Evolutionary conservation across 2,329 filamentous ascomycete species (phyloP), one percentile per base, ranked within the genome.

Genomic region (Plenodomus lindquistii): DNA sequence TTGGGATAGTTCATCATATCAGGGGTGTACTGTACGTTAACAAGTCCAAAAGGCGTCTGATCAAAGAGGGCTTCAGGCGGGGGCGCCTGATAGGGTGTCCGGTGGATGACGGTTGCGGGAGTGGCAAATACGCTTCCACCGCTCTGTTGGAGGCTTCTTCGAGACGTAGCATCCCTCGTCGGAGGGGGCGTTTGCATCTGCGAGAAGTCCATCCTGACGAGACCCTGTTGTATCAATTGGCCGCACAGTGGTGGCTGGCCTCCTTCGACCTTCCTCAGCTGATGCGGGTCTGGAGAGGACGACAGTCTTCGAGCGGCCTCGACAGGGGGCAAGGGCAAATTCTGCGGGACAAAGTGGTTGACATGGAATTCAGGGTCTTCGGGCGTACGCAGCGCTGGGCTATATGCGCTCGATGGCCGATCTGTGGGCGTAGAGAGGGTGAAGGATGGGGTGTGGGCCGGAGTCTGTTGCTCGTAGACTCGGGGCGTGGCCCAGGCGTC

Each of bases 161-260:
- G 76, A 5, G 77, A 80, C 16, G 81, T 75, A 43, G 74, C 72
- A 52, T 77, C 81, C 67, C 82, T 77, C 20, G 82, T 85, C 2
- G 83, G 82, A 40, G 83, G 83, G 27, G 83, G 83, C 11, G 83
- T 85, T 67, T 85, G 82, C 75, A 85, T 84, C 13, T 79, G 76
- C 18, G 71, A 73, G 13, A 68, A 64, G 49, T 74, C 69, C 73
- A 75, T 75, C 44, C 54, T 67, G 54, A 64, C 55, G 18, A 62
- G 60, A 42, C 59, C 60, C 21, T 63, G 48, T 20, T 51, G 50
- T 35, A 51, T 45, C n/a, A 55, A 48, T 37, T 60, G 58, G 27
- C 51, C 48, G 46, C 54, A 50, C 29, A 46, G 46, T 11, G 54
- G 42, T 18, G 38, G 42, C 21, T 40, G 37, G 5, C 42, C 53